Base-by-base conservation (phyloP, 148 eudicot species). In the Cornus controversa region DNA sequence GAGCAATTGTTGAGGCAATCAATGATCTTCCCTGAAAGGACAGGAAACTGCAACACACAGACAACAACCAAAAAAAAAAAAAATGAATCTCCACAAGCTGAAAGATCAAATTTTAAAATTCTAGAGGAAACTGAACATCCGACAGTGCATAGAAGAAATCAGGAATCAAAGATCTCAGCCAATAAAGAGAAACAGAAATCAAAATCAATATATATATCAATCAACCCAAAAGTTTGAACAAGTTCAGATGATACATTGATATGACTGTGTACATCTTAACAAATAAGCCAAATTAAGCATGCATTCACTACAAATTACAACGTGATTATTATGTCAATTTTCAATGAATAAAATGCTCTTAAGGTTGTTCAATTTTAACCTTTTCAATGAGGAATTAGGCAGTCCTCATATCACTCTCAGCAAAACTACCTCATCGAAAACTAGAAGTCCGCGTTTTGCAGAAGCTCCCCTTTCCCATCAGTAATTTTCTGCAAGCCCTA, bases 21-120 rank as follows among this genome's bases (percentile, higher is more conserved):
- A 75, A 65, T 66, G 71, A n/a, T 66, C 71, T 20, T 67, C 31
- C 9, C 64, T 14, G 53, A 29, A 31, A 29, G 31, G 42, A 45
- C 14, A 47, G 78, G 3, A 66, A 73, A 50, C 71, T 76, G 65
- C 65, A 27, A 75, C 63, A 27, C 60, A 66, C 62, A 50, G 10
- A 50, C 45, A 50, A 13, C 31, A 67, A 37, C 22, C 24, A 31
- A 23, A 24, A 60, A 22, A 4, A 60, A 64, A 47, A 40, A 22
- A 18, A 65, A 16, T 64, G 15, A 47, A 47, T n/a, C 64, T 20
- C 64, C n/a, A 50, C 16, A 69, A 15, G 63, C 25, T 5, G 57
- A 31, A 31, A 2, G 34, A 71, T 50, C n/a, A 71, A 14, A 71
- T 31, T 47, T 27, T 20, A 47, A 50, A 71, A 71, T n/a, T 47